These are phyloP conservation scores for Trichoderma atroviride DNA, from an alignment of 2,329 filamentous ascomycete species.

Conservation along the genomic window DNA sequence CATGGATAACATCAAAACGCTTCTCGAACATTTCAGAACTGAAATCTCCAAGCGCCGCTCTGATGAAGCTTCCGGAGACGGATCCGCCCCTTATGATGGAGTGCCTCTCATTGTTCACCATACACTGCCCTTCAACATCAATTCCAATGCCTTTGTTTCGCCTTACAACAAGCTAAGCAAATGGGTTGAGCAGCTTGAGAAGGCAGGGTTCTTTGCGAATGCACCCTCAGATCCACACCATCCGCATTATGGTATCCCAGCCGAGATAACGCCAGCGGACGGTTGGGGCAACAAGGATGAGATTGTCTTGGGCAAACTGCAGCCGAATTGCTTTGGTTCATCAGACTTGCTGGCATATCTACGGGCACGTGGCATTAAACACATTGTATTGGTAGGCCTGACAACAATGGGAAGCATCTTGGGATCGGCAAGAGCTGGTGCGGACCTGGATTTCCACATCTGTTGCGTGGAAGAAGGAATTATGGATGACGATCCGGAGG, in stretches of 20 bases:
- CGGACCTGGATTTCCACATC: slow-evolving; percentile 15
- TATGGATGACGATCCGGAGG: slow-evolving; percentile 10
- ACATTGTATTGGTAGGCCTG: slow-evolving; percentile 4
- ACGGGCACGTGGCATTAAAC: slow-evolving; percentile 2
- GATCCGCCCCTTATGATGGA: neutral
- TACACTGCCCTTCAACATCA: slow-evolving; percentile 6
- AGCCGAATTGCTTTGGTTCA: slow-evolving; percentile 9
- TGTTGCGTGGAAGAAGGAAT: neutral
- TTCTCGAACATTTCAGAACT: neutral
- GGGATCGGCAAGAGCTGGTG: slow-evolving; percentile 7
- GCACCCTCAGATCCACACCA: slow-evolving; percentile 7
- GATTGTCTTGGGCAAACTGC: slow-evolving; percentile 8
- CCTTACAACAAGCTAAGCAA: slow-evolving; percentile 16
- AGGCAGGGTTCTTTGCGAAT: neutral
- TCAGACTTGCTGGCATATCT: slow-evolving; percentile 13
- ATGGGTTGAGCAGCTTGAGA: slow-evolving; percentile 9
- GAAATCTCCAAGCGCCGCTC: neutral
- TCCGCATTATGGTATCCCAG: slow-evolving; percentile 2
- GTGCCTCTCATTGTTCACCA: slow-evolving; percentile 16
- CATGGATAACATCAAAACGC: neutral
- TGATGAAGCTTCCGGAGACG: neutral
- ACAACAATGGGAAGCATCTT: slow-evolving; percentile 16
- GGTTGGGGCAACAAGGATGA: slow-evolving; percentile 14
- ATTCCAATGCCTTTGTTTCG: slow-evolving; percentile 13
- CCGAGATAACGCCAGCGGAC: neutral